These are phyloP conservation scores for Neofusicoccum kwambonambiense DNA, from an alignment of 2,329 filamentous ascomycete genomes.

Conservation along the genomic window DNA sequence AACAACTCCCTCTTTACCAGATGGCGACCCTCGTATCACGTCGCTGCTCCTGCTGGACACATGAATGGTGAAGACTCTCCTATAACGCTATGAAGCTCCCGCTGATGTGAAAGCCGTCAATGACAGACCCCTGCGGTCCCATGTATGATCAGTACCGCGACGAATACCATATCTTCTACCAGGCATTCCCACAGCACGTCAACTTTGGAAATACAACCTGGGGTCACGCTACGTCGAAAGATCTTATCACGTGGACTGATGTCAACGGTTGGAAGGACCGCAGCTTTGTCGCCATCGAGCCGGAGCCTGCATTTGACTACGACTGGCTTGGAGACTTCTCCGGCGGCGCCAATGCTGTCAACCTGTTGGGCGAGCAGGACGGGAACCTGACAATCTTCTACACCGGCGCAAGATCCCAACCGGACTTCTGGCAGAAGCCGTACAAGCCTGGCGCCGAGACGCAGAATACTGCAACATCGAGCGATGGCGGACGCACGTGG, in stretches of 20 bases:
- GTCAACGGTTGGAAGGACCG: slow-evolving; percentile 47
- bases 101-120: neutral
- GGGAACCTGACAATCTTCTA: slow-evolving; percentile 49
- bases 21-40: slow-evolving; percentile 49
- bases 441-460: slow-evolving; percentile 48
- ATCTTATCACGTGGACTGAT: slow-evolving; percentile 48
- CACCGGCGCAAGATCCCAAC: slow-evolving; percentile 47
- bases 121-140: slow-evolving; percentile 47
- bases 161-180: slow-evolving; percentile 54
- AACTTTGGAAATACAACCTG: slow-evolving; percentile 43
- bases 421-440: slow-evolving; percentile 46
- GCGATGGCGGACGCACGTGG: slow-evolving; percentile 49
- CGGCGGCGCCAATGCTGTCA: slow-evolving; percentile 51
- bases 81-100: too few relatives aligned
- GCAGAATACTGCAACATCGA: slow-evolving; percentile 46
- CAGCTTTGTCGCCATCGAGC: slow-evolving; percentile 40
- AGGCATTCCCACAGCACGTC: slow-evolving; percentile 51
- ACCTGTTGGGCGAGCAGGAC: slow-evolving; percentile 46
- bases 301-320: slow-evolving; percentile 45
- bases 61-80: slow-evolving; percentile 36
- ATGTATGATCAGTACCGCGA: slow-evolving; percentile 50
- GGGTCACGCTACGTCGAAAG: slow-evolving; percentile 54
- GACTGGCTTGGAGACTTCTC: slow-evolving; percentile 55
- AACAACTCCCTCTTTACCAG: slow-evolving; percentile 51
- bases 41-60: slow-evolving; percentile 50